Evolutionary conservation across 139 green algal genomes (phyloP), one percentile per base, ranked within the genome.

Genomic region (Diplosphaera chodatii): DNA sequence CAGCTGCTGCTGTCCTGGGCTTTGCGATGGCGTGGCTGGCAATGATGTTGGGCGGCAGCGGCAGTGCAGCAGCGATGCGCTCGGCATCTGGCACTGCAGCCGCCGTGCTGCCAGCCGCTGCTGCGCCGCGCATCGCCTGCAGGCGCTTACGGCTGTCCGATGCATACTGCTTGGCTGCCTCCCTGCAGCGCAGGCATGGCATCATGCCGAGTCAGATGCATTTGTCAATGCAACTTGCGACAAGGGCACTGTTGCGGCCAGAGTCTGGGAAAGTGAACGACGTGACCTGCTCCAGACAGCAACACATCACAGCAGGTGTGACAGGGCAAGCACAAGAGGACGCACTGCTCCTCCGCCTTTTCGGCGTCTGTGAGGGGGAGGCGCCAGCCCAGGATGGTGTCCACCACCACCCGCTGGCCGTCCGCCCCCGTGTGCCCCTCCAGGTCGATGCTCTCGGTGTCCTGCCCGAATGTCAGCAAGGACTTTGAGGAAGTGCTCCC

Each of bases 311-410:
- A n/a, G n/a, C n/a, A n/a, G 37, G 8, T 48, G 37, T 48, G 37
- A 10, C 8, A 21, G 25, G 8, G 10, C 16, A 23, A 25, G 48
- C 3, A 23, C 13, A 21, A n/a, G 18, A 25, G 18, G 16, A 25
- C 48, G 48, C 48, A 59, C 48, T 59, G 48, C 40, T 84, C 82
- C 1, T 63, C 40, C 23, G 63, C 31, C 34, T 68, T 71, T 72
- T 89, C 75, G 62, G 77, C 27, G 63, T 79, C 71, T 5, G 69
- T 78, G 10, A 77, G 72, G 10, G 83, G 81, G 70, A 66, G 84
- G n/a, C 90, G 79, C 88, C 90, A 95, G 5, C 83, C 90, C 29
- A 88, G 73, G 62, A 95, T 89, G 29, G 69, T 40, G 73, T 92
- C 90, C 64, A 95, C 86, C 4, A 80, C 56, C 2, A 80, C 81